phyloP scores from a whole-genome alignment of 352 stramenopile genomes.

The Thalassiosira livingstoniorum region DNA sequence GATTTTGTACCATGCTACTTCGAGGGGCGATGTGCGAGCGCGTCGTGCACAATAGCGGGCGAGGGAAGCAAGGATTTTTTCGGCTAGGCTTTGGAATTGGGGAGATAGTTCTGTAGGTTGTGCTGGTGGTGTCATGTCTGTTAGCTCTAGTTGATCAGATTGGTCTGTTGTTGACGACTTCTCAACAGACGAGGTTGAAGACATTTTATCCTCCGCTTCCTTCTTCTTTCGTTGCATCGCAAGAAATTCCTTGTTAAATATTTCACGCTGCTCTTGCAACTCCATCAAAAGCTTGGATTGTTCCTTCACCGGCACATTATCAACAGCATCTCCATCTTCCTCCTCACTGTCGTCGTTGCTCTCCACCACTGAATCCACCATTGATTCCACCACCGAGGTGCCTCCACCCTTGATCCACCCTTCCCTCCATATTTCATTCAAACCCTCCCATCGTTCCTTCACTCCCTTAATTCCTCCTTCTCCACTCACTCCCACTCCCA shows the following conservation, averaged over 20 bases:
- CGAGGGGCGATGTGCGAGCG: constrained; percentile 50
- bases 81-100: constrained; percentile 42
- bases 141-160: not conserved
- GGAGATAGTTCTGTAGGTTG: not conserved
- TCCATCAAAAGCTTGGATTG: constrained; percentile 28
- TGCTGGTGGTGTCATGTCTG: not conserved
- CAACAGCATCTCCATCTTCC: constrained; percentile 1
- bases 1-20: constrained; percentile 75
- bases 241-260: constrained; percentile 27
- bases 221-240: not conserved
- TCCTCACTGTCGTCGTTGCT: not conserved
- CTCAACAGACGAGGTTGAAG: not conserved
- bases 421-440: constrained; percentile 41
- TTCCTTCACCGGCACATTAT: not conserved
- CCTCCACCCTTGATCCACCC: constrained; percentile 33
- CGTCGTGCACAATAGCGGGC: constrained; percentile 63
- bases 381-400: constrained; percentile 25
- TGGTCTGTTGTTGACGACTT: not conserved
- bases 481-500: too few relatives aligned
- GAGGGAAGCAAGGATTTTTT: constrained; percentile 17
- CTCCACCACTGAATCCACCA: not conserved
- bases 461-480: too few relatives aligned
- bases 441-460: constrained; percentile 21
- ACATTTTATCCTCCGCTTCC: not conserved
- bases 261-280: constrained; percentile 38